Evolutionary conservation across 2,329 filamentous ascomycete genomes (phyloP), one percentile per base, ranked within the genome.

Genomic region (Penicillium sp.): DNA sequence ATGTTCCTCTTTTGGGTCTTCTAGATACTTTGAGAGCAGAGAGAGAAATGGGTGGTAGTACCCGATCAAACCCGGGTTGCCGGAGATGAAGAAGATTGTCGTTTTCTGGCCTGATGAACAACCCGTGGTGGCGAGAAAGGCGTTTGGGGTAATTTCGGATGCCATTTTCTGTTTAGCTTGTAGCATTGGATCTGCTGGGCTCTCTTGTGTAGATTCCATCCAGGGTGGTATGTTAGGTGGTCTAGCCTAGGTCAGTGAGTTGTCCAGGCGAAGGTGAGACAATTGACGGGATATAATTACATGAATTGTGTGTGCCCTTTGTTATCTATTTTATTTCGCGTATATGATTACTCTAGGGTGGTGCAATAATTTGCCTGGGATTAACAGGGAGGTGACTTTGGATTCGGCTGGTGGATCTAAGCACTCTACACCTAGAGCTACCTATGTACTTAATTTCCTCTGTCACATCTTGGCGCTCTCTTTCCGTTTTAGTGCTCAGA

Each of bases 31-130:
- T 38, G 67, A 63, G 2, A 79, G 61, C 12, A 72, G 59, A 8
- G 74, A 74, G 33, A 79, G 64, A 57, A 78, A 79, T 1, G 69
- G 66, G 53, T 76, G 69, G 61, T 79, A 81, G 69, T 82, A 83
- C 8, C 72, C 69, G 51, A 81, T 77, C 35, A 82, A 66, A 2
- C 78, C 76, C 2, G 80, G 77, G 58, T 82, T 82, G 26, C 80
- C 79, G 22, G 79, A 75, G 31, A 82, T 74, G 53, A 81, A 78
- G 62, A 75, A 79, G 12, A 78, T 69, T 30, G 71, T 67, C 3
- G 65, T 65, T 2, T 57, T 49, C 7, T 44, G 28, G 30, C 53
- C 37, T 59, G 51, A 31, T 26, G 52, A 8, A 26, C 43, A 26
- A 50, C 47, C 65, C 67, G 63, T 66, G 25, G 52, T 59, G 52